Base-by-base conservation (phyloP, 2,329 filamentous ascomycete species). In the Microdochium nivale region DNA sequence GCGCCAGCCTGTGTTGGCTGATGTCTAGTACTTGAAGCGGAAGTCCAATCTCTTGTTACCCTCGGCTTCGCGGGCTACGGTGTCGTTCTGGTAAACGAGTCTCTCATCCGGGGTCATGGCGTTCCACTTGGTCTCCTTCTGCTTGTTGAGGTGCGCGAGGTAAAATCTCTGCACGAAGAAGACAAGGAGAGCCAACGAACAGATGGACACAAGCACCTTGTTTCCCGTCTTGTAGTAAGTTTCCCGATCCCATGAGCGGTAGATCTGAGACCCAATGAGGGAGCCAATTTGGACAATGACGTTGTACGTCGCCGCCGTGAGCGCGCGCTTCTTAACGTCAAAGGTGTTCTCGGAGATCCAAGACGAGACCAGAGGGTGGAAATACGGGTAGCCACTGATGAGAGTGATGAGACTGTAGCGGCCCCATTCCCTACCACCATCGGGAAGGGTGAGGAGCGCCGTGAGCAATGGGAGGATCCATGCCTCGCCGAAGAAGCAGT, bases 151-250 rank as follows among this genome's bases (percentile, higher is more conserved):
- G 21, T 64, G 59, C 3, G 70, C 57, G 43, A 79, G 61, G 32
- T 67, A 70, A 53, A 72, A 63, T 16, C 76, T 66, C 58, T 79
- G 75, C 1, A 64, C 67, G 30, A 82, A 25, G 47, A 83, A 82
- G 0, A 75, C 58, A 0, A 73, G 62, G 9, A 81, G 58, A 21
- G 74, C 72, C 25, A 79, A 70, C 0, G 69, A 70, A 2, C 75
- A 66, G 48, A 84, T 70, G 1, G 69, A 75, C 24, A 84, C 73
- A 48, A 81, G 70, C 2, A 81, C 74, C 24, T 70, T 77, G 65
- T 84, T 84, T 9, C 80, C 80, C 3, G 60, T 71, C 53, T 78
- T 75, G 60, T 82, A 84, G 58, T 77, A 76, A 0, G 80, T 79
- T 5, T 70, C 69, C n/a, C 19, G 14, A 52, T 83, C 80, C 52